A percentile compares a stretch with the other conserved stretches of the same genome.
phyloP scores from a whole-genome alignment of 2,329 filamentous ascomycete species.

The Trichoderma lentiforme region DNA sequence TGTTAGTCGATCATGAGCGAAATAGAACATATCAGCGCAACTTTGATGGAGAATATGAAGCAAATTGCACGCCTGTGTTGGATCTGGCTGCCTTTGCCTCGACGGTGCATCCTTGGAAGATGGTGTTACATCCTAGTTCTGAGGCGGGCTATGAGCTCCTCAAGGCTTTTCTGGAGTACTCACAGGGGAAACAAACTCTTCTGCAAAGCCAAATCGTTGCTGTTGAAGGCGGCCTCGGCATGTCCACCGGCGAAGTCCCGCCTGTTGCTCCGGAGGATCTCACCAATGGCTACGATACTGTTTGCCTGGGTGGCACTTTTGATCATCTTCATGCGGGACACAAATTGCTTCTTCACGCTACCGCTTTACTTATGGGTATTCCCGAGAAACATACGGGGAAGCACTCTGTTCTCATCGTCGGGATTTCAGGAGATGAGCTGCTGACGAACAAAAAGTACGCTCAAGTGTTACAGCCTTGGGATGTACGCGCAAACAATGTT shows the following conservation, averaged over 20 bases:
- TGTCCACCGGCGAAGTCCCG: slow-evolving; percentile 27
- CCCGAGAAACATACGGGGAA: slow-evolving; percentile 36
- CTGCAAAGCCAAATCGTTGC: slow-evolving; percentile 49
- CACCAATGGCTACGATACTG: slow-evolving; percentile 34
- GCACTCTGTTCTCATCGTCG: slow-evolving; percentile 66
- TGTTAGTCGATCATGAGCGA: slow-evolving; percentile 65
- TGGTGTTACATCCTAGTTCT: slow-evolving; percentile 63
- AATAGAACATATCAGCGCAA: slow-evolving; percentile 32
- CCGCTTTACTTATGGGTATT: slow-evolving; percentile 65
- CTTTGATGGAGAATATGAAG: slow-evolving; percentile 36
- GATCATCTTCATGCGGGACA: slow-evolving; percentile 94
- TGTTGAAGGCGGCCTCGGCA: slow-evolving; percentile 51
- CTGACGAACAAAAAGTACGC: slow-evolving; percentile 86
- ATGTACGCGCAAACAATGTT: slow-evolving; percentile 64
- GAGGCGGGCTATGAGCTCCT: slow-evolving; percentile 62
- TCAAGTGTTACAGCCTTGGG: slow-evolving; percentile 78
- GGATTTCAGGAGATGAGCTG: slow-evolving; percentile 84
- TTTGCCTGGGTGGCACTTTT: slow-evolving; percentile 90
- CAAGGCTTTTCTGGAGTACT: slow-evolving; percentile 44
- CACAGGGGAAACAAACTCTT: slow-evolving; percentile 46
- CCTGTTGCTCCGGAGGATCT: neutral
- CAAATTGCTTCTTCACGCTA: slow-evolving; percentile 92
- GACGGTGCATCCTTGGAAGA: slow-evolving; percentile 58
- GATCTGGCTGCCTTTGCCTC: slow-evolving; percentile 52
- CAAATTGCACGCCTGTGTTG: slow-evolving; percentile 46